These are phyloP conservation scores for Crithidia fasciculata DNA, from an alignment of 208 protist species.

Conservation along the genomic window DNA sequence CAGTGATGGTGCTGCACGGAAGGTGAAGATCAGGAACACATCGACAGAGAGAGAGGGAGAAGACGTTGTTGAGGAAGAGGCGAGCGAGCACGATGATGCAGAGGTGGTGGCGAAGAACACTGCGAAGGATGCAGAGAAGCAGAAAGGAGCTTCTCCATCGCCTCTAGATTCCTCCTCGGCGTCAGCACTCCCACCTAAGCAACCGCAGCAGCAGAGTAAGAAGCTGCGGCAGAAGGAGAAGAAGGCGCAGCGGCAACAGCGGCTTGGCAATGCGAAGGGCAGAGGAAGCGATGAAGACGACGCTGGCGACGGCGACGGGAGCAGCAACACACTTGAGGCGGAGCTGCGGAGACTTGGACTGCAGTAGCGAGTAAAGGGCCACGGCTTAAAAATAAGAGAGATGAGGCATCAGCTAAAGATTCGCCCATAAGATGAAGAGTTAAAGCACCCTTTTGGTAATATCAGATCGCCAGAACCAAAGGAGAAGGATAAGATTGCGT, in stretches of 20 bases:
- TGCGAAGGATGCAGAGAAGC: background rate
- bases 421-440: too few species aligned
- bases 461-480: too few species aligned
- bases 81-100: background rate
- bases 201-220: constrained; percentile 9
- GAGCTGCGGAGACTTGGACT: constrained; percentile 29
- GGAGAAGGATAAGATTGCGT: too few species aligned
- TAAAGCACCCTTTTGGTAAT: too few species aligned
- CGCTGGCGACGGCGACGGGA: constrained; percentile 20
- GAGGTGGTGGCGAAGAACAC: background rate
- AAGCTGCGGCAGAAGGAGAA: background rate
- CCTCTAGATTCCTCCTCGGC: too few species aligned
- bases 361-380: background rate
- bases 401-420: too few species aligned
- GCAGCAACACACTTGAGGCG: constrained; percentile 7
- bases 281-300: constrained; percentile 7
- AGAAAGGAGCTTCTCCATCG: too few species aligned
- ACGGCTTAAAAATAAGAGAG: too few species aligned
- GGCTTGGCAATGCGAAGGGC: background rate
- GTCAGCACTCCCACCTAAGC: background rate
- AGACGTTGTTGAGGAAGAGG: background rate
- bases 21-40: background rate
- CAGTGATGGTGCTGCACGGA: background rate
- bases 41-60: background rate
- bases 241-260: background rate